These are phyloP conservation scores for Lactarius deliciosus DNA, from an alignment of 768 basidiomycete genomes.

Conservation along the genomic window DNA sequence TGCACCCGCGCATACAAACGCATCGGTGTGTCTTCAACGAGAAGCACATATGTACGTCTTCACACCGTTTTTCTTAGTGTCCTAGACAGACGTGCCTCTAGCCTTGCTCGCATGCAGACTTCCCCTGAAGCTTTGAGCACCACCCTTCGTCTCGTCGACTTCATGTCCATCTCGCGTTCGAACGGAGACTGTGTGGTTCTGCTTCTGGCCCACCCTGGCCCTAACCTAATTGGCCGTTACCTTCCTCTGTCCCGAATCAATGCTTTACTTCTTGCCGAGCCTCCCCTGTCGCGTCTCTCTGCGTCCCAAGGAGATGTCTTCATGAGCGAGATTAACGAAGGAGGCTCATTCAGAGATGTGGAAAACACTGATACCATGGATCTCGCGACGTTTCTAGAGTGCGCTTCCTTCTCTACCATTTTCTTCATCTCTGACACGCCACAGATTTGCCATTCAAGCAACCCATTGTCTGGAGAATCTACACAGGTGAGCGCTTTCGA, in stretches of 20 bases:
- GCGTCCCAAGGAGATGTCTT: conserved; percentile 50
- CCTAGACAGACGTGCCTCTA: conserved; percentile 31
- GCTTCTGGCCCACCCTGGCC: conserved; percentile 68
- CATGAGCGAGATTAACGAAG: conserved; percentile 50
- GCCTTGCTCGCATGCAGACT: conserved; percentile 50
- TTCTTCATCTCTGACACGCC: conserved; percentile 16
- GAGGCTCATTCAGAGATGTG: conserved; percentile 49
- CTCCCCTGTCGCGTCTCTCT: conserved; percentile 42
- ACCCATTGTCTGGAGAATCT: conserved; percentile 68
- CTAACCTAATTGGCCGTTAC: conserved; percentile 68
- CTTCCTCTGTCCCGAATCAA: conserved; percentile 66
- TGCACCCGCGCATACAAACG: conserved; percentile 68
- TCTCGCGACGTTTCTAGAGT: conserved; percentile 75
- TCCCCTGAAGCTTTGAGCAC: conserved; percentile 53
- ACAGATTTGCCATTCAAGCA: conserved; percentile 72
- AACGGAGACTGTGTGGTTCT: conserved; percentile 69
- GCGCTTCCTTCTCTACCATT: conserved; percentile 30
- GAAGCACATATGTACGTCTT: conserved; percentile 63
- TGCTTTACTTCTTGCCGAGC: conserved; percentile 61
- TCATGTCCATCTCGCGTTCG: conserved; percentile 62
- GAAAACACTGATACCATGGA: conserved; percentile 73
- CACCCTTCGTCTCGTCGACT: conserved; percentile 59
- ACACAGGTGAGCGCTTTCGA: conserved; percentile 46
- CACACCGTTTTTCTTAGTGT: not conserved
- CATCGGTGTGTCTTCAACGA: conserved; percentile 67